Base-by-base conservation (phyloP, 2,329 filamentous ascomycete genomes). In the Curvularia sp. region DNA sequence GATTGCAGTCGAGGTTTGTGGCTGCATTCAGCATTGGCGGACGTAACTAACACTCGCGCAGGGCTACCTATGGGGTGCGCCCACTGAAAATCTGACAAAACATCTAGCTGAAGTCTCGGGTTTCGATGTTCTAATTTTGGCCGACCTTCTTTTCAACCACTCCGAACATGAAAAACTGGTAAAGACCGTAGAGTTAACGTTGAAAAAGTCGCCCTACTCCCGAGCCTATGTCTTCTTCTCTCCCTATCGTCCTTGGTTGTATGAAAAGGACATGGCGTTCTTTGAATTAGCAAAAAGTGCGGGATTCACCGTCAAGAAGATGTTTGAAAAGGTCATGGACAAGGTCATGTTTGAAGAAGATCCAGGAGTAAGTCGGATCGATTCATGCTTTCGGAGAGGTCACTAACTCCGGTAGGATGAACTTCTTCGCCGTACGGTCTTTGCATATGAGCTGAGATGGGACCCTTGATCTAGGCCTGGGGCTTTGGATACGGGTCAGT, bases 181-280 rank as follows among this genome's bases (percentile, higher is more conserved):
- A 64, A 83, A 85, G 64, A 92, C 89, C 3, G 85, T 97, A 59
- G 81, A 84, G 69, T 74, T 84, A 71, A 91, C 89, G 15, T 77
- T 97, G 69, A 85, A 83, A 66, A 82, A 79, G 60, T 76, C 79
- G 3, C 68, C 75, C 3, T 80, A 80, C 1, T 86, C 89, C 48
- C 83, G 83, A 53, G 92, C 93, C 2, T 85, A 93, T 68, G 93
- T 97, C 7, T 96, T 97, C 77, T 98, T 97, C 80, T 96, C 93
- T 0, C 93, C 92, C 19, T 97, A 98, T 78, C 84, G 95, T 62
- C 93, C 94, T 1, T 97, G 93, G 93, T 81, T 97, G 72, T 83
- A 90, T 69, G 85, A 93, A 62, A 90, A 92, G 76, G 95, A 97
- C 71, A 82, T 96, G 74, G 86, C 84, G 3, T 97, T 97, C 80